phyloP scores from a whole-genome alignment of 805 yeast species.

The Limtongia smithiae region DNA sequence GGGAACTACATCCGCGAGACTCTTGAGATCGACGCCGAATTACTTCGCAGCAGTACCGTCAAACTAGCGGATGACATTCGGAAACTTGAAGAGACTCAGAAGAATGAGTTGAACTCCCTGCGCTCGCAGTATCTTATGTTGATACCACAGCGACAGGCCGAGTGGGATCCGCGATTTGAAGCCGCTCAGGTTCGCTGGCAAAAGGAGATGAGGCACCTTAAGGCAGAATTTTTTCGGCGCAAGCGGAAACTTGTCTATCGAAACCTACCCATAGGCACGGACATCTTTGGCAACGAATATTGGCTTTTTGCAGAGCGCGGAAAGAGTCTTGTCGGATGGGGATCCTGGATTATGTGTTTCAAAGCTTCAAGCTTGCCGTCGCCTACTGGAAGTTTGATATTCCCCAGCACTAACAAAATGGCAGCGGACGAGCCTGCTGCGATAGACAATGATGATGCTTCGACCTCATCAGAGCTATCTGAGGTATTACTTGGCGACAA shows the following conservation, averaged over 20 bases:
- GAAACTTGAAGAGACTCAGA: slow-evolving; percentile 29
- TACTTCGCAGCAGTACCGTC: slow-evolving; percentile 31
- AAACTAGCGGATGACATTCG: slow-evolving; percentile 34
- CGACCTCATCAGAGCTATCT: slow-evolving; percentile 20
- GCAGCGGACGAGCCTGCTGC: neutral
- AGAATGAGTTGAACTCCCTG: slow-evolving; percentile 27
- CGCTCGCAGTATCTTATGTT: slow-evolving; percentile 30
- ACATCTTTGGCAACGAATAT: slow-evolving; percentile 37
- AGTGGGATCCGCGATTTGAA: slow-evolving; percentile 33
- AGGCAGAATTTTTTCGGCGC: slow-evolving; percentile 33
- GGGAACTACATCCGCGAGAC: slow-evolving; percentile 39
- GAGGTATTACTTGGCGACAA: slow-evolving; percentile 21
- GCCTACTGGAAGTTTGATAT: slow-evolving; percentile 24
- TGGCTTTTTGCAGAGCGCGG: slow-evolving; percentile 40
- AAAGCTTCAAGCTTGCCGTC: slow-evolving; percentile 23
- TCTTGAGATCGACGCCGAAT: slow-evolving; percentile 36
- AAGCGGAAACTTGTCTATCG: slow-evolving; percentile 35
- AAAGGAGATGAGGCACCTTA: slow-evolving; percentile 31
- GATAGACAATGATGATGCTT: slow-evolving; percentile 8
- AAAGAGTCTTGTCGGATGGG: slow-evolving; percentile 35
- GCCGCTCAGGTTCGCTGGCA: slow-evolving; percentile 32
- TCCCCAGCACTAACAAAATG: slow-evolving; percentile 10
- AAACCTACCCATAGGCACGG: slow-evolving; percentile 37
- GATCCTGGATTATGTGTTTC: slow-evolving; percentile 36
- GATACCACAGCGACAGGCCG: slow-evolving; percentile 25